Conservation (phyloP, 2,329 filamentous ascomycete species). For the Mycosphaerelloides madeirae region DNA sequence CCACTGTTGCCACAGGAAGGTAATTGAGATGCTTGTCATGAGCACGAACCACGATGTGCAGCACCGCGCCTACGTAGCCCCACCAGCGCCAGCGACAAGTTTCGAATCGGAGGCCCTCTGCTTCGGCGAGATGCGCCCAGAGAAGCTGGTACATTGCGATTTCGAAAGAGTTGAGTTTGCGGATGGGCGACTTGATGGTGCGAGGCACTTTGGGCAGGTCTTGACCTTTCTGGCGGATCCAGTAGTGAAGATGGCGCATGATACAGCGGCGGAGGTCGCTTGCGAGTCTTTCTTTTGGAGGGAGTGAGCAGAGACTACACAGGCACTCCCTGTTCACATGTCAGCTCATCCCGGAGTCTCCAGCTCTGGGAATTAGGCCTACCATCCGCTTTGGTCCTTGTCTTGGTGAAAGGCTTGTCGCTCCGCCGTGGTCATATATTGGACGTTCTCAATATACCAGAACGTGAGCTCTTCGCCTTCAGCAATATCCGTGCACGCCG, state of each 20-base stretch:
- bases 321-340: no score
- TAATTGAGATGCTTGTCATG: background rate
- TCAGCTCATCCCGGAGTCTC: no score
- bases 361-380: background rate
- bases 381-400: background rate
- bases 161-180: background rate
- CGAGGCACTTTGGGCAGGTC: background rate
- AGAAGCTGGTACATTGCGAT: constrained; percentile 1
- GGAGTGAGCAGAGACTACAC: no score
- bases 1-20: background rate
- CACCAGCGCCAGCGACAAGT: no score
- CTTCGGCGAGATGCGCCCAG: constrained; percentile 3
- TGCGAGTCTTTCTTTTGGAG: background rate
- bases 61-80: background rate
- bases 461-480: constrained; percentile 2
- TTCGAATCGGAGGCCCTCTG: background rate
- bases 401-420: background rate
- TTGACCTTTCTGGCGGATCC: background rate
- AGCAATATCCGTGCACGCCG: background rate
- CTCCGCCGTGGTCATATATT: background rate
- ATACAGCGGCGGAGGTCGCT: constrained; percentile 1
- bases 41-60: background rate
- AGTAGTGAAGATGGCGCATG: constrained; percentile 1
- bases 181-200: background rate
- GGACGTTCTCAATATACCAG: background rate